Conservation (phyloP, 208 protist genomes). For the Acanthamoeba rhysodes region DNA sequence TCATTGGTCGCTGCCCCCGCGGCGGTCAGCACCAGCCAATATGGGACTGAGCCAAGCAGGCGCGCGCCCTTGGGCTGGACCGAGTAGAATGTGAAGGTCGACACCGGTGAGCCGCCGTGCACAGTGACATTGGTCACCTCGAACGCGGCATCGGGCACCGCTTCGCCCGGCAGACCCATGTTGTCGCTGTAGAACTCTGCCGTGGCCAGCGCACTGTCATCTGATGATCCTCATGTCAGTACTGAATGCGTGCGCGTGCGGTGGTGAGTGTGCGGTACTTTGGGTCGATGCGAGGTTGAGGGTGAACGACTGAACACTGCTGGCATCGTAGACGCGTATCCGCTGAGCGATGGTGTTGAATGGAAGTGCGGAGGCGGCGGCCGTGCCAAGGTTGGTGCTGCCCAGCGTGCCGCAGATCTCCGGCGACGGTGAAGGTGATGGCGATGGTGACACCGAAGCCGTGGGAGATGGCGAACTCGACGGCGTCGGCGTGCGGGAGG, state of each 20-base stretch:
- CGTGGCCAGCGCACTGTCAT: neutral
- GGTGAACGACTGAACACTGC: neutral
- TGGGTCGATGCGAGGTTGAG: neutral
- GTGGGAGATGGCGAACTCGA: neutral
- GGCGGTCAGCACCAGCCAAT: neutral
- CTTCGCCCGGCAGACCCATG: neutral
- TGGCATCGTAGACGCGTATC: neutral
- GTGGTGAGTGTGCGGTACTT: neutral
- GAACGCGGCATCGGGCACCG: neutral
- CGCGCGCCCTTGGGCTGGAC: neutral
- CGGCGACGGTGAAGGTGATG: neutral
- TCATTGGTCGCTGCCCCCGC: neutral
- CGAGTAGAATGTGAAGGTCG: neutral
- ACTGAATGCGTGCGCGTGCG: neutral
- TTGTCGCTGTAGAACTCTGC: neutral
- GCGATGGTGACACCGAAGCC: neutral
- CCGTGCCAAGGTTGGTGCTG: neutral
- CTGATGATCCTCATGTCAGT: neutral
- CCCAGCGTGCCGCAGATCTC: neutral
- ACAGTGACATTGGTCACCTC: neutral
- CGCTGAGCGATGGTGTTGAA: neutral
- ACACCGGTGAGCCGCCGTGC: neutral
- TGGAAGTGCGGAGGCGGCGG: neutral
- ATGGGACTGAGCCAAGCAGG: neutral
- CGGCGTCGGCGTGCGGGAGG: neutral